Base-by-base conservation (phyloP, 2,329 filamentous ascomycete genomes). In the Colletotrichum brevisporum region DNA sequence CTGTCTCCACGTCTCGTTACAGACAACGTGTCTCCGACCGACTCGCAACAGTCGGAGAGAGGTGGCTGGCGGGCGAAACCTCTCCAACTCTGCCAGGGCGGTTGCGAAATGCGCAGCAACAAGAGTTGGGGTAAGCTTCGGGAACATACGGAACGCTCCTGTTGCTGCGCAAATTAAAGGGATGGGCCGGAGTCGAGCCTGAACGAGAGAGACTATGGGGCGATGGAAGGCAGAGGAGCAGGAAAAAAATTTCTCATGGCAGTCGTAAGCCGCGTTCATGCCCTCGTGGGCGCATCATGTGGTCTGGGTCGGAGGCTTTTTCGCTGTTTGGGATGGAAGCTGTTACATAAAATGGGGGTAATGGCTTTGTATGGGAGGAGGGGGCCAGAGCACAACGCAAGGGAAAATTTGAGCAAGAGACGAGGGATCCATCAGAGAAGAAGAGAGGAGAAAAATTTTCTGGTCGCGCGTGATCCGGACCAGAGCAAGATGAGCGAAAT, bases 321-420 rank as follows among this genome's bases (percentile, higher is more conserved):
- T 43, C 57, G 57, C 57, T 60, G 57, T 43, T 18, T 60, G 47
- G 18, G 47, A 18, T 26, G 47, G 57, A 60, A 41, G 47, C 47
- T 45, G 21, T 60, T 60, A 60, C 47, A 47, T 60, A 60, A 60
- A 60, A 60, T 60, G 57, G 57, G 57, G 57, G 57, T 60, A 60
- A 60, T 31, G 27, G 27, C 6, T 31, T 31, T 31, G 5, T 31
- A 24, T 24, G 21, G 21, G 27, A 9, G 27, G 27, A 31, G 27
- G 27, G 27, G 27, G 27, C 27, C 27, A 52, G 50, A 24, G 36
- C 1, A 8, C 21, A 2, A 55, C 36, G 36, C 6, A n/a, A 39
- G 15, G 26, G 27, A 31, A 31, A 6, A 26, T n/a, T 24, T 51
- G 36, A 52, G n/a, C 45, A 18, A 41, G 18, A 18, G 8, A 24